Conservation (phyloP, 441 rosid genomes). For the Rhodomyrtus psidioides region DNA sequence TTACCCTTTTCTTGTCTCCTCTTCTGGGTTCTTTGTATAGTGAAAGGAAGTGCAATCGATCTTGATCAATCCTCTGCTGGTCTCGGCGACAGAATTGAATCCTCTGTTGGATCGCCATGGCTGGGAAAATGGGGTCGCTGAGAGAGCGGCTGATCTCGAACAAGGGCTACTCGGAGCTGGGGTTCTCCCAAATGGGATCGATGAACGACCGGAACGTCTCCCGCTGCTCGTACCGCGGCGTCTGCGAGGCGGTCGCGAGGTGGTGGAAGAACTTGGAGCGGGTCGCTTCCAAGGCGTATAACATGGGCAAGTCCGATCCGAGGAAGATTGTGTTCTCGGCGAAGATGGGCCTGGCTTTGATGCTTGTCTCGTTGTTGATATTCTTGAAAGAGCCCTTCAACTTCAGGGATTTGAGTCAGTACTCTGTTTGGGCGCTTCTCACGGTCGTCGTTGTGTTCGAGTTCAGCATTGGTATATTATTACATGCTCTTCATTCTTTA, state of each 20-base stretch:
- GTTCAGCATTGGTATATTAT: conserved; percentile 52
- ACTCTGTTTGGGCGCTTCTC: conserved; percentile 70
- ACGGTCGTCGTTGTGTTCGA: conserved; percentile 75
- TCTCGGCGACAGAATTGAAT: not conserved
- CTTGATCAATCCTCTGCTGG: not conserved
- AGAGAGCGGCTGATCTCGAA: conserved; percentile 32
- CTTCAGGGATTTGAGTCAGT: conserved; percentile 35
- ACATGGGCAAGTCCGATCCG: conserved; percentile 59
- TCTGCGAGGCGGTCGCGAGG: conserved; percentile 11
- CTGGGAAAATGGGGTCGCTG: conserved; percentile 47
- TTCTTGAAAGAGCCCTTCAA: conserved; percentile 41
- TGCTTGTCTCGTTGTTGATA: conserved; percentile 42
- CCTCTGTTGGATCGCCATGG: conserved; percentile 13
- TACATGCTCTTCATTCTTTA: not conserved
- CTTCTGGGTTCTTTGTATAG: not conserved
- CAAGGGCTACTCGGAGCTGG: conserved; percentile 27
- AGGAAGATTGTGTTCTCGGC: conserved; percentile 64
- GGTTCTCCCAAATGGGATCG: conserved; percentile 1
- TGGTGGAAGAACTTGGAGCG: conserved; percentile 5
- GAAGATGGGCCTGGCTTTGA: conserved; percentile 54
- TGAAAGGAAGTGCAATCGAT: not conserved
- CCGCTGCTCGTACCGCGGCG: conserved; percentile 20
- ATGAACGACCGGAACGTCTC: not conserved
- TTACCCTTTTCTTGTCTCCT: not conserved
- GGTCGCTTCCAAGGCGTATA: conserved; percentile 34